Evolutionary conservation across 495 filamentous ascomycete species (phyloP).

Genomic region (Penicillium riverlandense): DNA sequence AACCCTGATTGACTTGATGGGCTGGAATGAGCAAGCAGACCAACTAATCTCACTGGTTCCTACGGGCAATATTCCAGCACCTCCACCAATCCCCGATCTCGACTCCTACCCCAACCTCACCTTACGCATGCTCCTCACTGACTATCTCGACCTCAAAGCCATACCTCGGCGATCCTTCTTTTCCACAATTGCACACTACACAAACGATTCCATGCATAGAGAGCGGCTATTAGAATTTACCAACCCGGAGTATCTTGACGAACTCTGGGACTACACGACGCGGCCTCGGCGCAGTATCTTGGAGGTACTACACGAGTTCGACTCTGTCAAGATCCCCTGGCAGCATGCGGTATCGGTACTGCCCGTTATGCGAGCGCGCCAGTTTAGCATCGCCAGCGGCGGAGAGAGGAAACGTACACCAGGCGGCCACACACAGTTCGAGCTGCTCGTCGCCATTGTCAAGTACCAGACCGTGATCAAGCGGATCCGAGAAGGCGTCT

Average conservation of each 20-base stretch:
- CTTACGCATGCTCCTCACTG: slow-evolving; percentile 64
- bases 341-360: slow-evolving; percentile 61
- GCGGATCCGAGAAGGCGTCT: slow-evolving; percentile 78
- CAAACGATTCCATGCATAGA: slow-evolving; percentile 61
- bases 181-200: slow-evolving; percentile 61
- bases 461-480: slow-evolving; percentile 87
- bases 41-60: slow-evolving; percentile 43
- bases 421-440: slow-evolving; percentile 45
- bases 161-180: slow-evolving; percentile 90
- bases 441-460: slow-evolving; percentile 84
- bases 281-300: slow-evolving; percentile 86
- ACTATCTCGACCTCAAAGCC: slow-evolving; percentile 80
- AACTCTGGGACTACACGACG: slow-evolving; percentile 92
- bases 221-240: slow-evolving; percentile 81
- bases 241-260: slow-evolving; percentile 68
- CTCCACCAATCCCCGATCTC: slow-evolving; percentile 36
- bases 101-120: slow-evolving; percentile 47
- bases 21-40: slow-evolving; percentile 68
- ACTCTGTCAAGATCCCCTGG: slow-evolving; percentile 74
- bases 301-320: slow-evolving; percentile 87
- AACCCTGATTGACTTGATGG: slow-evolving; percentile 64
- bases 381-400: slow-evolving; percentile 84
- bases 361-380: slow-evolving; percentile 67
- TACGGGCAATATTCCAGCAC: slow-evolving; percentile 16
- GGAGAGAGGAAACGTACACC: slow-evolving; percentile 40